Conservation (phyloP, 805 yeast genomes). For the Starmerella gropengiesseri region DNA sequence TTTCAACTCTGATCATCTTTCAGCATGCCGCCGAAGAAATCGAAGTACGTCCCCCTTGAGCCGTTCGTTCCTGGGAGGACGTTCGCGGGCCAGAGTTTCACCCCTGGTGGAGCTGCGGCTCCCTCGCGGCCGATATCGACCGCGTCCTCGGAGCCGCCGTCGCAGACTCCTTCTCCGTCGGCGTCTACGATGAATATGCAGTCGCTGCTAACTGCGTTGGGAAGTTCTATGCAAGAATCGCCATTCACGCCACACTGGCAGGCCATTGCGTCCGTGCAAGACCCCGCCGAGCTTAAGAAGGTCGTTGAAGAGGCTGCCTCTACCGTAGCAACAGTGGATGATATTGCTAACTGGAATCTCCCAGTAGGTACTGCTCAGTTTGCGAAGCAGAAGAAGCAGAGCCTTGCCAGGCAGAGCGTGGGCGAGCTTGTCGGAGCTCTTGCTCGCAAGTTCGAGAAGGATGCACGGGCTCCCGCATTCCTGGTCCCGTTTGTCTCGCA, state of each 20-base stretch:
- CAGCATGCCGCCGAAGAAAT: conserved; percentile 22
- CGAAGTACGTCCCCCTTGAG: conserved; percentile 21
- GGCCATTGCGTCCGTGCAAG: conserved; percentile 41
- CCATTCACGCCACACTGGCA: conserved; percentile 55
- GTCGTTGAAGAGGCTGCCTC: conserved; percentile 47
- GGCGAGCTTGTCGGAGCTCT: conserved; percentile 48
- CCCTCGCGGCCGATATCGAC: conserved; percentile 7
- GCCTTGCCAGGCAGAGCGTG: conserved; percentile 67
- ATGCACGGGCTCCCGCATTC: conserved; percentile 60
- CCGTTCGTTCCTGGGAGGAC: conserved; percentile 15
- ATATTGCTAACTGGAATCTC: conserved; percentile 55
- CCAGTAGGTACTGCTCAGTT: conserved; percentile 53
- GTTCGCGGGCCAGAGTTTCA: conserved; percentile 15
- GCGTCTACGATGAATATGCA: conserved; percentile 42
- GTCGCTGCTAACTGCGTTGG: conserved; percentile 60
- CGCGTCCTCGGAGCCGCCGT: conserved; percentile 25
- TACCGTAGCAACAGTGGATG: conserved; percentile 38
- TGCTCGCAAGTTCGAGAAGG: conserved; percentile 53
- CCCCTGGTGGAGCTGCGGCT: conserved; percentile 14
- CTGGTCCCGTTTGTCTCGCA: conserved; percentile 50
- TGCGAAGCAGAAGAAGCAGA: conserved; percentile 60
- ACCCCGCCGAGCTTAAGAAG: conserved; percentile 44
- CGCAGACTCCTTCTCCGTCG: conserved; percentile 44
- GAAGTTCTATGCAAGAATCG: conserved; percentile 45
- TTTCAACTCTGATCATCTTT: background rate